These are phyloP conservation scores for Diospyros lotus DNA, from an alignment of 148 eudicot species.

Conservation along the genomic window DNA sequence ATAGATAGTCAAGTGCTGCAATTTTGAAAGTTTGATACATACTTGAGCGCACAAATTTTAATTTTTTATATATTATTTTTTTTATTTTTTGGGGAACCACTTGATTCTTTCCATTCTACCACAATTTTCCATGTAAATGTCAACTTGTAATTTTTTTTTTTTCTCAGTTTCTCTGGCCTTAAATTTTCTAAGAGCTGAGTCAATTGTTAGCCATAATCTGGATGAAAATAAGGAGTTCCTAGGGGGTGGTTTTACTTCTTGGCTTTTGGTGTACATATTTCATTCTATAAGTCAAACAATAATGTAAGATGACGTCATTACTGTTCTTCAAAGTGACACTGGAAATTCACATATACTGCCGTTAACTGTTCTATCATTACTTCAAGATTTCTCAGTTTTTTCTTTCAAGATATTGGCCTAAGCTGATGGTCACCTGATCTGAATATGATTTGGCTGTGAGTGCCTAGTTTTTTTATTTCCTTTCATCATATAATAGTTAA, in stretches of 20 bases:
- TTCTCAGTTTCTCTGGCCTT: not conserved
- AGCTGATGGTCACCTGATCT: too few relatives aligned
- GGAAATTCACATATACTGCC: too few relatives aligned
- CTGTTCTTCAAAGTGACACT: not conserved
- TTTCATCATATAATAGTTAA: too few relatives aligned
- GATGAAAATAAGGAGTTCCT: conserved; percentile 3
- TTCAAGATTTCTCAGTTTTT: too few relatives aligned
- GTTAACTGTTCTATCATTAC: too few relatives aligned
- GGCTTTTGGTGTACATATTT: conserved; percentile 16
- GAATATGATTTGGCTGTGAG: too few relatives aligned
- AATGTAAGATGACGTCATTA: not conserved
- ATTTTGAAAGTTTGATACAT: not conserved
- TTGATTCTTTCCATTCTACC: conserved; percentile 16
- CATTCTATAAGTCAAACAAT: conserved; percentile 4
- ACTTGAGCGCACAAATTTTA: not conserved
- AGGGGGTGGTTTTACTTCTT: not conserved
- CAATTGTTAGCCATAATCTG: conserved; percentile 19
- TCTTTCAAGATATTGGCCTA: too few relatives aligned
- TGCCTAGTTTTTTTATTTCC: too few relatives aligned
- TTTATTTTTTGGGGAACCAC: not conserved
- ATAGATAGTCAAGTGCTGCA: conserved; percentile 32
- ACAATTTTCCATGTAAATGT: conserved; percentile 25
- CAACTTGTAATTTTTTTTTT: not conserved
- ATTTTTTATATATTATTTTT: too few relatives aligned
- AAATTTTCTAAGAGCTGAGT: conserved; percentile 14